Conservation (phyloP, 805 yeast species). For the Yarrowia divulgata region DNA sequence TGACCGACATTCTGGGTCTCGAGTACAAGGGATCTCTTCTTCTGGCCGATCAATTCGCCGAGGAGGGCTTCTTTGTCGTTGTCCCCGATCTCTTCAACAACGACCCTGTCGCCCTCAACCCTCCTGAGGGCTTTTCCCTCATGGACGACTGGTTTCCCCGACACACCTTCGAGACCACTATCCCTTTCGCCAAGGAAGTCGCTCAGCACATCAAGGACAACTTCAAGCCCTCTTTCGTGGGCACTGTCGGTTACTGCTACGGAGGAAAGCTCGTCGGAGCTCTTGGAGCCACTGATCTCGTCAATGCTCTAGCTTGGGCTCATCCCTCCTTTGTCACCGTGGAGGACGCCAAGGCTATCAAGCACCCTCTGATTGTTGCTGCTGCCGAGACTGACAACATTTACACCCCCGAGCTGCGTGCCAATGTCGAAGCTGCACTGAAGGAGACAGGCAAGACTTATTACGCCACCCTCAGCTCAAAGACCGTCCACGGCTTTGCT, state of each 20-base stretch:
- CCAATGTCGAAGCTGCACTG: slow-evolving; percentile 64
- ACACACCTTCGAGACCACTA: slow-evolving; percentile 60
- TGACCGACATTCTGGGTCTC: slow-evolving; percentile 74
- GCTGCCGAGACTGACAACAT: slow-evolving; percentile 75
- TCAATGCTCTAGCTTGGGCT: slow-evolving; percentile 70
- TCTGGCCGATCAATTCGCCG: slow-evolving; percentile 60
- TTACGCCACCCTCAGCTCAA: slow-evolving; percentile 67
- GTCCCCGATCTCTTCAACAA: slow-evolving; percentile 78
- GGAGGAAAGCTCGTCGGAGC: slow-evolving; percentile 77
- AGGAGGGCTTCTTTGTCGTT: slow-evolving; percentile 66
- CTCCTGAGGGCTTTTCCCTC: slow-evolving; percentile 45
- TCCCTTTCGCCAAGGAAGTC: slow-evolving; percentile 59
- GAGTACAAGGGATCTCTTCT: slow-evolving; percentile 63
- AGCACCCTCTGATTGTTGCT: slow-evolving; percentile 69
- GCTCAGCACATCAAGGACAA: slow-evolving; percentile 56
- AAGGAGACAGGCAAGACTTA: slow-evolving; percentile 61
- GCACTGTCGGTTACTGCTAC: slow-evolving; percentile 79
- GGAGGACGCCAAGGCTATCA: slow-evolving; percentile 69
- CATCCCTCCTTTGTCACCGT: slow-evolving; percentile 80
- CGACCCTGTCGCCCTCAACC: slow-evolving; percentile 55
- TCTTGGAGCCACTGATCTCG: slow-evolving; percentile 51
- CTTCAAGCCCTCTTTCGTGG: slow-evolving; percentile 58
- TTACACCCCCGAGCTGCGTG: slow-evolving; percentile 71
- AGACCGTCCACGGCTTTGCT: slow-evolving; percentile 79
- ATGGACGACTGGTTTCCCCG: slow-evolving; percentile 58